phyloP scores from a whole-genome alignment of 75 land plant species.

The Cunninghamia lanceolata region DNA sequence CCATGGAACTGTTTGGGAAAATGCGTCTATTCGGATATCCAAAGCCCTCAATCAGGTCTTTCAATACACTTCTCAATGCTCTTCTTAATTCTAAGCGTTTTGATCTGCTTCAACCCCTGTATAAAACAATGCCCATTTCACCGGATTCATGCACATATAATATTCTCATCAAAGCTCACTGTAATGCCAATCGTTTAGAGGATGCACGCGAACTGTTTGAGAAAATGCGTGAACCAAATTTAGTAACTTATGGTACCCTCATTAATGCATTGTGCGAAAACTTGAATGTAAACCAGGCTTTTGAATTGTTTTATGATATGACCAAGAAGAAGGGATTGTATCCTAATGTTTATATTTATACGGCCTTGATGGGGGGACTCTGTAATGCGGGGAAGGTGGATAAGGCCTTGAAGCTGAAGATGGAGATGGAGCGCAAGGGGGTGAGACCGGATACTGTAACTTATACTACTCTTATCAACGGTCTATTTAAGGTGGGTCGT shows the following conservation, averaged over 20 bases:
- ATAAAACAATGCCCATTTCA: not conserved
- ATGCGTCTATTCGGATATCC: not conserved
- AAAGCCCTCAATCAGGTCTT: slow-evolving; percentile 5
- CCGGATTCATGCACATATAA: slow-evolving; percentile 4
- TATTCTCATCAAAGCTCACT: slow-evolving; percentile 3
- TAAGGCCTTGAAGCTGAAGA: slow-evolving; percentile 11
- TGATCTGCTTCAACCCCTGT: slow-evolving; percentile 1
- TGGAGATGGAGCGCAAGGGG: not conserved
- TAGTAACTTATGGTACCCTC: slow-evolving; percentile 12
- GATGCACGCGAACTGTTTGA: slow-evolving; percentile 14
- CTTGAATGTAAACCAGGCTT: slow-evolving; percentile 8
- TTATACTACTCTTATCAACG: slow-evolving; percentile 30
- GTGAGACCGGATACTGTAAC: slow-evolving; percentile 17
- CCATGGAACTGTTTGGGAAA: slow-evolving; percentile 1
- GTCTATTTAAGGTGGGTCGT: slow-evolving; percentile 13
- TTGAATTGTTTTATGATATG: slow-evolving; percentile 3
- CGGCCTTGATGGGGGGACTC: slow-evolving; percentile 6
- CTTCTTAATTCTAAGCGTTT: not conserved
- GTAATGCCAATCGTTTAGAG: not conserved
- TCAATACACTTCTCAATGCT: slow-evolving; percentile 9
- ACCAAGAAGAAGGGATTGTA: not conserved
- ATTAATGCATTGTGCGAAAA: not conserved
- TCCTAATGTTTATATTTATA: slow-evolving; percentile 15
- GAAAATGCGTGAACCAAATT: not conserved
- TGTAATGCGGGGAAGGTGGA: slow-evolving; percentile 12